Evolutionary conservation across 1,139 yeast genomes (phyloP), one percentile per base, ranked within the genome.

Genomic region (Yamadazyma diospyri): DNA sequence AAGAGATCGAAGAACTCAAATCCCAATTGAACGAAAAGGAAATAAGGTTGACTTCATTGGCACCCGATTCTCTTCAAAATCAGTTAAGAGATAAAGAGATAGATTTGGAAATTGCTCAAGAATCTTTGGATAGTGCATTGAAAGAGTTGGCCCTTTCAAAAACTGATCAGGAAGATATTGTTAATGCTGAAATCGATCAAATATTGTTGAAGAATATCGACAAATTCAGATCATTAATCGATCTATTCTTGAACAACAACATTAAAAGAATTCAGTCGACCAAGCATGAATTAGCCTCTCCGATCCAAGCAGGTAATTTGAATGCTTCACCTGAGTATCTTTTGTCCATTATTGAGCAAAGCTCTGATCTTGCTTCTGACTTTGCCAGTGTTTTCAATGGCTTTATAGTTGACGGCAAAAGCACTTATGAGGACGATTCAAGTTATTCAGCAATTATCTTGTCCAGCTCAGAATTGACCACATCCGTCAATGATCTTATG

Each of bases 251-350:
- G 43, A 69, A 65, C 23, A 76, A 85, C 45, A 87, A 85, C 31
- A 76, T 83, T 21, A 79, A 78, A 41, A 69, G 88, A 34, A 69
- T 86, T 32, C 94, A 86, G 55, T 88, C 84, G 42, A 64, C 86
- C 0, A 65, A 82, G 32, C 82, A 76, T 49, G 89, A 81, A 47
- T 65, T 86, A 39, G 80, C 77, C 35, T 81, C 92, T 3, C 83
- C 94, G 15, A 74, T 83, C 73, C 92, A 83, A 55, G 87, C 92
- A 12, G 94, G 94, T 36, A 85, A 85, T 50, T 78, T 80, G 46
- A 79, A 80, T 51, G 71, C 94, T 2, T 76, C 94, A 0, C 87
- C 95, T 2, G 82, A 76, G 47, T 82, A 78, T 49, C 60, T 84
- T 24, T 64, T 81, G 27, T 81, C 94, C 0, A 64, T 85, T 30